A percentile compares a stretch with the other conserved stretches of the same genome.
Evolutionary conservation across 2,329 filamentous ascomycete genomes (phyloP).

Genomic region (Teratosphaeria gauchensis): DNA sequence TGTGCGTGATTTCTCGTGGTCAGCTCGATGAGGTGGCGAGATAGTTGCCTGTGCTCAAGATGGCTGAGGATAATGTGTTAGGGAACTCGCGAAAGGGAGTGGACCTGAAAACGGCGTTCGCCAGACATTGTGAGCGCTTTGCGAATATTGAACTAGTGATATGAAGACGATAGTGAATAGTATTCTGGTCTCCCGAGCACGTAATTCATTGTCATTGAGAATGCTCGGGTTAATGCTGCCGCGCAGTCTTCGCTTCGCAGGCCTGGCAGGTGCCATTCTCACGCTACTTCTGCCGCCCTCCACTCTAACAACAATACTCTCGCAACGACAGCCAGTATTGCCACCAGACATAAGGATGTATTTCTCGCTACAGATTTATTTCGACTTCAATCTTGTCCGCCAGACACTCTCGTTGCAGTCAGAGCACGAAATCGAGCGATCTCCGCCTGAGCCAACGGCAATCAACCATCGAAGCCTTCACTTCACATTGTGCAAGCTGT

Average conservation of each 20-base stretch:
- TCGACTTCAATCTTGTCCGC: too few relatives aligned
- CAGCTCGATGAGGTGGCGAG: slow-evolving; percentile 51
- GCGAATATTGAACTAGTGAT: not conserved
- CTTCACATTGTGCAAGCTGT: not conserved
- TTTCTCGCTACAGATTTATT: not conserved
- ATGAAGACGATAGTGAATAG: too few relatives aligned
- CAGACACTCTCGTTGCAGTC: too few relatives aligned
- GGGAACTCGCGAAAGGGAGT: slow-evolving; percentile 52
- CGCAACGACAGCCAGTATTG: not conserved
- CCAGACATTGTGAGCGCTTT: slow-evolving; percentile 33
- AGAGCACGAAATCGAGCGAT: too few relatives aligned
- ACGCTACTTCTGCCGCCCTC: not conserved
- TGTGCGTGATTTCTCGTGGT: slow-evolving; percentile 55
- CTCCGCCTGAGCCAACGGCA: not conserved
- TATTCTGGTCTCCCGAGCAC: too few relatives aligned
- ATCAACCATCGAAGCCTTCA: not conserved
- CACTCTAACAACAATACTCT: not conserved
- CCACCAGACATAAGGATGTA: not conserved
- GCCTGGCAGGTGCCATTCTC: too few relatives aligned
- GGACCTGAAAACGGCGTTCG: slow-evolving; percentile 57
- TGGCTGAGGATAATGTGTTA: slow-evolving; percentile 33
- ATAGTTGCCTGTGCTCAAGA: slow-evolving; percentile 42
- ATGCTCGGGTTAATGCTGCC: too few relatives aligned
- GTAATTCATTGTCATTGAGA: too few relatives aligned
- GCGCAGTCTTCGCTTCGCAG: too few relatives aligned